A percentile compares a stretch with the other conserved stretches of the same genome.
Evolutionary conservation across 306 rosid species (phyloP).

Genomic region (Lagenaria siceraria): DNA sequence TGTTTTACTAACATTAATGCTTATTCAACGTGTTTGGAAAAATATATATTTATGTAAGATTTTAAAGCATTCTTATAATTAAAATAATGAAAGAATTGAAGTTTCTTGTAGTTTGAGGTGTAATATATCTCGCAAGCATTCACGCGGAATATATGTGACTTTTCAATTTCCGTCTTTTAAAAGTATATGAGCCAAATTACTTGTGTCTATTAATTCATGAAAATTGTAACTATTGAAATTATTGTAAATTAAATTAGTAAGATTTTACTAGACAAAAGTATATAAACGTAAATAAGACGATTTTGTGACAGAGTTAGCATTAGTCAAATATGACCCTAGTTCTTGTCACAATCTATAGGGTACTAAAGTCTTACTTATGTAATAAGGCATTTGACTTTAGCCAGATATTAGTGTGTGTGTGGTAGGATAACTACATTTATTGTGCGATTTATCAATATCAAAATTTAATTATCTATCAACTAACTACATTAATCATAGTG

Average conservation of each 20-base stretch:
- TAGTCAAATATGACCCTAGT: neutral
- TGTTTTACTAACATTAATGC: too few species aligned
- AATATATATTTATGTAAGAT: neutral
- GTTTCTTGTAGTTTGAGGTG: too few species aligned
- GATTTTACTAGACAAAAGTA: neutral
- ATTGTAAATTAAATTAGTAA: too few species aligned
- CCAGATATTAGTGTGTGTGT: neutral
- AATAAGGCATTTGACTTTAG: neutral
- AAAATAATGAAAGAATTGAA: too few species aligned
- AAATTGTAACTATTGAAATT: too few species aligned
- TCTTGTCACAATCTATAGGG: neutral
- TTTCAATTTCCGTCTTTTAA: neutral
- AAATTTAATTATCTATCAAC: too few species aligned
- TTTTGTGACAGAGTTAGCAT: too few species aligned
- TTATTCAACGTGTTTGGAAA: too few species aligned
- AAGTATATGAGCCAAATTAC: neutral
- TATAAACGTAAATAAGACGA: neutral
- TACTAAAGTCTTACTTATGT: neutral
- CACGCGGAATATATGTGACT: too few species aligned
- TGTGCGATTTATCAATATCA: neutral
- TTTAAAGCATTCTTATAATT: neutral
- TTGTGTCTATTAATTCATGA: neutral
- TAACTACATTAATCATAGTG: too few species aligned
- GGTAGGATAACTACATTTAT: neutral
- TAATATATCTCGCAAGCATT: too few species aligned